Base-by-base conservation (phyloP, 495 filamentous ascomycete species). In the Xylaria flabelliformis region DNA sequence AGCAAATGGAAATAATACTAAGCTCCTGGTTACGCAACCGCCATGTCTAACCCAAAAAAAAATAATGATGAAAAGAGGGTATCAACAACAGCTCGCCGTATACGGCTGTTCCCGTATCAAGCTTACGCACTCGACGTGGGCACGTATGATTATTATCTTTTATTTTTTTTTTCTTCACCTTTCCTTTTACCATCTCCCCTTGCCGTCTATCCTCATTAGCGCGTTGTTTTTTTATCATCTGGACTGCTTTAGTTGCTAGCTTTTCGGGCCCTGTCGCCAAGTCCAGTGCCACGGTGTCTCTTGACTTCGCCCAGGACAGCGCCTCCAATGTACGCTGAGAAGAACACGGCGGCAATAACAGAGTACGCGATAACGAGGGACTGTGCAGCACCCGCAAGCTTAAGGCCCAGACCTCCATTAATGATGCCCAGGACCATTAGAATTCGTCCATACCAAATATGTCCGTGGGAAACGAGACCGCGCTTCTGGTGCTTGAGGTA, bases 401-500 rank as follows among this genome's bases (percentile, higher is more conserved):
- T 70, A 17, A 93, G 82, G 0, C 92, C 92, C 5, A 93, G 79
- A 0, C 92, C 92, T 64, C 88, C 92, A 78, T 94, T 94, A 67
- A 94, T 82, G 44, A 93, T 82, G 2, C 89, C 93, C n/a, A 92
- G 74, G 4, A 85, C 74, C 32, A 94, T 84, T 44, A 93, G 73
- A 7, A 79, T 56, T 1, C 93, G 87, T 4, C 92, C 93, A 70
- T 85, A 88, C 91, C 92, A 94, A 74, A 91, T 88, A 76, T 95
- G 93, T 4, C 80, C 75, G 67, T 89, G 81, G n/a, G 86, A 87
- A 78, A 90, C 82, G 5, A 83, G 7, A 13, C 86, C 86, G 15
- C 90, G 90, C 7, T 70, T 55, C 34, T 83, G 77, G 2, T 80
- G 77, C 70, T 85, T 86, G 15, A 81, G 50, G 73, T 80, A 92